Conservation (phyloP, 768 basidiomycete species). For the Macrolepiota dolichaula region DNA sequence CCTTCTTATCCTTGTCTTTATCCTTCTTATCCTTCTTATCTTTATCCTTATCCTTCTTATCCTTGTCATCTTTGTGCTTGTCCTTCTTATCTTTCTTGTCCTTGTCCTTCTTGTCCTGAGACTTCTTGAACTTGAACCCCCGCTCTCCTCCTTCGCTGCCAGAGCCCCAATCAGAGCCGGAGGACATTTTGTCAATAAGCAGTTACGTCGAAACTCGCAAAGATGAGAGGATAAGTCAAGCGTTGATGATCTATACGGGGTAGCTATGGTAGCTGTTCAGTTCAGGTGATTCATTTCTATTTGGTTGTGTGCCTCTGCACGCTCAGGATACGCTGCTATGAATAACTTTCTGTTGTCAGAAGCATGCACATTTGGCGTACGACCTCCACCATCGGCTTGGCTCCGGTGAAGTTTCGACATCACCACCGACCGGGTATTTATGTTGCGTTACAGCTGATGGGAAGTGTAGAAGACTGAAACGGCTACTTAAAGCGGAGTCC, state of each 20-base stretch:
- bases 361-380: not conserved
- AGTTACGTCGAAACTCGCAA: not conserved
- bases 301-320: not conserved
- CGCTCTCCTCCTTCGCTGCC: conserved; percentile 1
- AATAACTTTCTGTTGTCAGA: not conserved
- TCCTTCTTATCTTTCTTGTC: conserved; percentile 23
- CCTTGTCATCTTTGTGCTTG: conserved; percentile 23
- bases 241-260: not conserved
- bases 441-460: not conserved
- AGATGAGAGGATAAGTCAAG: conserved; percentile 3
- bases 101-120: conserved; percentile 10
- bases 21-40: conserved; percentile 23
- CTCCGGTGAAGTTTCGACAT: not conserved
- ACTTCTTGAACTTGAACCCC: not conserved
- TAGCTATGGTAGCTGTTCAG: not conserved
- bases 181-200: not conserved
- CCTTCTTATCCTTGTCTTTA: conserved; percentile 19
- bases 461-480: not conserved
- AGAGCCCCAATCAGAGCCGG: not conserved
- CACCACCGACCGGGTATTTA: not conserved
- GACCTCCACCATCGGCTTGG: not conserved
- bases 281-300: not conserved
- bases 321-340: not conserved
- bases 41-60: conserved; percentile 22
- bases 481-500: not conserved